Conservation (phyloP, 371 early-diverging fungal genomes). For the Mortierella sp. region DNA sequence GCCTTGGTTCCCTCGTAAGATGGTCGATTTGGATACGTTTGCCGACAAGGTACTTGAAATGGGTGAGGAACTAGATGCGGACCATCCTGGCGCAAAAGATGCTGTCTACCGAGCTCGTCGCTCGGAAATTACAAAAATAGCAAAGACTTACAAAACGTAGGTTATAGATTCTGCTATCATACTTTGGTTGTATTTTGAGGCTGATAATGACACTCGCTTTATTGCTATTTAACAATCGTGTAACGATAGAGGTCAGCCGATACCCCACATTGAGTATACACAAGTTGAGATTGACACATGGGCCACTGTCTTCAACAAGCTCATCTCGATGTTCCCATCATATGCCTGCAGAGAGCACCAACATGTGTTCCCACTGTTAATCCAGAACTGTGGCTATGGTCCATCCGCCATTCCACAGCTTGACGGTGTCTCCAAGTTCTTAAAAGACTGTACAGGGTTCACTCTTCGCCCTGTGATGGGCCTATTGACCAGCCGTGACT, state of each 20-base stretch:
- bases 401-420: slow-evolving; percentile 91
- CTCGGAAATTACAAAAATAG: slow-evolving; percentile 87
- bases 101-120: slow-evolving; percentile 89
- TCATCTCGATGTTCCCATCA: slow-evolving; percentile 82
- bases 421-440: slow-evolving; percentile 88
- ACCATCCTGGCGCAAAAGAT: slow-evolving; percentile 96
- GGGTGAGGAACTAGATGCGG: slow-evolving; percentile 92
- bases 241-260: slow-evolving; percentile 72
- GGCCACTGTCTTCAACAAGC: slow-evolving; percentile 84
- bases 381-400: slow-evolving; percentile 93
- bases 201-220: background rate
- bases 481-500: slow-evolving; percentile 92
- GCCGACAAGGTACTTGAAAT: slow-evolving; percentile 93
- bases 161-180: slow-evolving; percentile 1
- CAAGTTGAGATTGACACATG: slow-evolving; percentile 87
- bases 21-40: slow-evolving; percentile 93
- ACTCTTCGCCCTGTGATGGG: slow-evolving; percentile 97
- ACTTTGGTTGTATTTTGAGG: background rate
- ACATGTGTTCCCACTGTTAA: slow-evolving; percentile 92
- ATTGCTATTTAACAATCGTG: background rate
- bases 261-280: slow-evolving; percentile 91
- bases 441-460: slow-evolving; percentile 97
- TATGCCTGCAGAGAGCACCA: slow-evolving; percentile 95
- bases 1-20: slow-evolving; percentile 97
- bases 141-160: slow-evolving; percentile 82